A percentile compares a stretch with the other conserved stretches of the same genome.
Evolutionary conservation across 495 filamentous ascomycete species (phyloP).

Genomic region (Lophiotrema nucula): DNA sequence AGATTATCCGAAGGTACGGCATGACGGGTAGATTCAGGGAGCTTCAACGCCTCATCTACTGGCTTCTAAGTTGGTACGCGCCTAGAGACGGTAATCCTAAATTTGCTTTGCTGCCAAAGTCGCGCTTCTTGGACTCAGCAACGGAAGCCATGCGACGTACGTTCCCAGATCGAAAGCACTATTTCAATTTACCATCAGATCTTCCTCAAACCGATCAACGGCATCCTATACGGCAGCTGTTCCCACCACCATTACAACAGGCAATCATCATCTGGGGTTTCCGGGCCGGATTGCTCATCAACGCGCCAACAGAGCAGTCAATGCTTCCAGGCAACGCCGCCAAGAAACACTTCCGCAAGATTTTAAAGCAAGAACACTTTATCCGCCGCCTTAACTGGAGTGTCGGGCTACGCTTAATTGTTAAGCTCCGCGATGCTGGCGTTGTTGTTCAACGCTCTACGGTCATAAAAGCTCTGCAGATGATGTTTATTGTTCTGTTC

Average conservation of each 20-base stretch:
- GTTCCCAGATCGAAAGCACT: background rate
- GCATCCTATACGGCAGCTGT: constrained; percentile 24
- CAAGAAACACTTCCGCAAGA: background rate
- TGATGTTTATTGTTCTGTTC: constrained; percentile 21
- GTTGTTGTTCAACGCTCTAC: constrained; percentile 15
- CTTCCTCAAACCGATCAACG: background rate
- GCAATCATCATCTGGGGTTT: constrained; percentile 32
- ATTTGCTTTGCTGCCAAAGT: constrained; percentile 6
- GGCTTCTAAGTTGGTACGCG: constrained; percentile 30
- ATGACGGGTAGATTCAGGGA: constrained; percentile 47
- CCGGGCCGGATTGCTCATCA: constrained; percentile 17
- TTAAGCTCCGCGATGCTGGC: constrained; percentile 23
- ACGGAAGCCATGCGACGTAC: background rate
- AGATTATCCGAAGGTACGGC: constrained; percentile 51
- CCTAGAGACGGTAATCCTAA: background rate
- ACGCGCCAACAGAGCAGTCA: constrained; percentile 18
- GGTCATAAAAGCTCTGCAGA: constrained; percentile 23
- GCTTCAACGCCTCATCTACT: constrained; percentile 34
- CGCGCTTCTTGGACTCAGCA: constrained; percentile 2
- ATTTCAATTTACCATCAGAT: background rate
- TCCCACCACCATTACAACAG: constrained; percentile 16
- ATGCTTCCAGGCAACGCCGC: background rate
- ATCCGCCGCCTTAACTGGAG: constrained; percentile 19
- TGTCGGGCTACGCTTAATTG: constrained; percentile 22
- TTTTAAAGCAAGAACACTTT: background rate